Conservation (phyloP, 306 rosid genomes). For the Rosa rugosa region DNA sequence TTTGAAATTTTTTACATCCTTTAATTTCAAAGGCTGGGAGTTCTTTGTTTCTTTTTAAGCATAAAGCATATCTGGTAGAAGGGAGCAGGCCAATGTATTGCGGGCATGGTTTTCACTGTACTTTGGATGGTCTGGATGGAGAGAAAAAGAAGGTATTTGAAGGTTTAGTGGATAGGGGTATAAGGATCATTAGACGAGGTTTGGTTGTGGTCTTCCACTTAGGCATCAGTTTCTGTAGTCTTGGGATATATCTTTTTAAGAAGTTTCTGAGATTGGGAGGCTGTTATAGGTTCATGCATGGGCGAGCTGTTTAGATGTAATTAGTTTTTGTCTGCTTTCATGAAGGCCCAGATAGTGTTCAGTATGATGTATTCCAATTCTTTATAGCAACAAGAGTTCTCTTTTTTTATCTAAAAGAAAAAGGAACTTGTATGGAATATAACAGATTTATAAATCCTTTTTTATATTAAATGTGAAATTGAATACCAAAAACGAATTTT, state of each 20-base stretch:
- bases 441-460: background rate
- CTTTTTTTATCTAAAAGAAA: background rate
- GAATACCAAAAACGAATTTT: slow-evolving; percentile 3
- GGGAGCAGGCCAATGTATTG: background rate
- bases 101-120: background rate
- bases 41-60: background rate
- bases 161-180: background rate
- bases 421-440: background rate
- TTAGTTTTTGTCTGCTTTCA: background rate
- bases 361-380: background rate
- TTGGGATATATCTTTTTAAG: background rate
- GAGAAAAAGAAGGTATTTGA: background rate
- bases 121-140: background rate
- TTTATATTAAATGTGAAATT: background rate
- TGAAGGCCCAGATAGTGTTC: background rate
- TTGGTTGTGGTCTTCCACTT: background rate
- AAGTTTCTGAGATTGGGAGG: background rate
- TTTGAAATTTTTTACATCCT: background rate
- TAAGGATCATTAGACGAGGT: background rate
- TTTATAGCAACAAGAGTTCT: background rate
- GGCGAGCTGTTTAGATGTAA: background rate
- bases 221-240: background rate
- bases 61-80: background rate
- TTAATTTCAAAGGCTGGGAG: background rate
- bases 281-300: background rate